Conservation (phyloP, 306 rosid species). For the Cyclanthera cordifolia region DNA sequence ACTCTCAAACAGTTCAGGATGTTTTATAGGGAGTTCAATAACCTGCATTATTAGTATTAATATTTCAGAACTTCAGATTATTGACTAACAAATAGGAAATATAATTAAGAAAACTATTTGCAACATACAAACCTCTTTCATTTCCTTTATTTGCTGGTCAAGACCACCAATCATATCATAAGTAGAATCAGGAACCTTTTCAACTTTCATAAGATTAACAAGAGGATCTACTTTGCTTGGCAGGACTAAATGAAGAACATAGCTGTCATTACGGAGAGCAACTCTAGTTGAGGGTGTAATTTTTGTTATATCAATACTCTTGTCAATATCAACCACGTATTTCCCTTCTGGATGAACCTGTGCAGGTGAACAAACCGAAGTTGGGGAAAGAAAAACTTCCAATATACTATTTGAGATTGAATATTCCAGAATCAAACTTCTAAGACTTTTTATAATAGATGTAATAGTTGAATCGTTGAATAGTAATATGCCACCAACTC, state of each 20-base stretch:
- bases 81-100: no score
- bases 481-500: no score
- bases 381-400: neutral
- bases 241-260: conserved; percentile 84
- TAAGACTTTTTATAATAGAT: neutral
- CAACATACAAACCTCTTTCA: conserved; percentile 57
- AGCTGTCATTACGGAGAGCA: conserved; percentile 97
- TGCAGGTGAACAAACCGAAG: neutral
- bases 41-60: conserved; percentile 37
- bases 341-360: conserved; percentile 99
- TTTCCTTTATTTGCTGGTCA: conserved; percentile 98
- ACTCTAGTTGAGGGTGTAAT: conserved; percentile 95
- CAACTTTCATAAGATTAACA: conserved; percentile 97
- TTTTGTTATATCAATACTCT: conserved; percentile 85
- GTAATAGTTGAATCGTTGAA: neutral
- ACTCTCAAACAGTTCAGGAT: conserved; percentile 96
- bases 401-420: neutral
- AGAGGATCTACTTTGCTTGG: conserved; percentile 99
- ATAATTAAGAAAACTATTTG: conserved; percentile 7
- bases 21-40: conserved; percentile 94
- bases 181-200: conserved; percentile 98
- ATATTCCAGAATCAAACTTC: neutral
- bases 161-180: conserved; percentile 99
- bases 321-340: conserved; percentile 93
- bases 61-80: neutral